Conservation (phyloP, 2,329 filamentous ascomycete species). For the Claviceps capensis region DNA sequence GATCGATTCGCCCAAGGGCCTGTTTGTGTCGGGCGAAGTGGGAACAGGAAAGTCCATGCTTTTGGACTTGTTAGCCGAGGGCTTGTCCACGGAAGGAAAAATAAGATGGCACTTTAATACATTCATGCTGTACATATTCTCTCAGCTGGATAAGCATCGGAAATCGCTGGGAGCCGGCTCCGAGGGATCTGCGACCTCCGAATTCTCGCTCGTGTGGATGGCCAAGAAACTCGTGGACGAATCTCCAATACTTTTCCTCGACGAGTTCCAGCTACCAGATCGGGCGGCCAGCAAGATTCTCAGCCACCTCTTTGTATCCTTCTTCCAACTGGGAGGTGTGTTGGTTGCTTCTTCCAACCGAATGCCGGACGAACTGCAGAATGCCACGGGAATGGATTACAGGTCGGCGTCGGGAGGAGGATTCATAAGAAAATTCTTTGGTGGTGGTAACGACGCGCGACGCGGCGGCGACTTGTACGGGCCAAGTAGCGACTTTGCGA, state of each 20-base stretch:
- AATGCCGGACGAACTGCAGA: slow-evolving; percentile 69
- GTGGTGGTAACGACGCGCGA: slow-evolving; percentile 18
- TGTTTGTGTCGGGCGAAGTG: slow-evolving; percentile 70
- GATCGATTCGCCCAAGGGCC: slow-evolving; percentile 57
- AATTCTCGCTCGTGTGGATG: slow-evolving; percentile 60
- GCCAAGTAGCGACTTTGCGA: slow-evolving; percentile 57
- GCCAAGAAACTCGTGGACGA: slow-evolving; percentile 63
- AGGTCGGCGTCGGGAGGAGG: slow-evolving; percentile 39
- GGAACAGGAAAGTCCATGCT: slow-evolving; percentile 78
- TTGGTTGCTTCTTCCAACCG: slow-evolving; percentile 70
- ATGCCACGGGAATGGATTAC: slow-evolving; percentile 60
- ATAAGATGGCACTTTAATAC: slow-evolving; percentile 72
- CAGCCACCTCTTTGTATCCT: slow-evolving; percentile 63
- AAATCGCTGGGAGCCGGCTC: slow-evolving; percentile 12
- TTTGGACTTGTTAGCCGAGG: slow-evolving; percentile 68
- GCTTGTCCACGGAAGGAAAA: slow-evolving; percentile 60
- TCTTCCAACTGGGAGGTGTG: slow-evolving; percentile 73
- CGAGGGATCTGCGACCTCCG: slow-evolving; percentile 10
- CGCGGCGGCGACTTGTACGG: slow-evolving; percentile 38
- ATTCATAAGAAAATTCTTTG: slow-evolving; percentile 35
- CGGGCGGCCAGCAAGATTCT: slow-evolving; percentile 65
- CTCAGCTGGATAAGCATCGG: slow-evolving; percentile 55
- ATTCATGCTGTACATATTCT: slow-evolving; percentile 69
- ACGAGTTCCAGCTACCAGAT: slow-evolving; percentile 76
- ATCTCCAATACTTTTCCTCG: slow-evolving; percentile 64